Evolutionary conservation across 78 protist species (phyloP).

Genomic region (Pigoraptor vietnamica): DNA sequence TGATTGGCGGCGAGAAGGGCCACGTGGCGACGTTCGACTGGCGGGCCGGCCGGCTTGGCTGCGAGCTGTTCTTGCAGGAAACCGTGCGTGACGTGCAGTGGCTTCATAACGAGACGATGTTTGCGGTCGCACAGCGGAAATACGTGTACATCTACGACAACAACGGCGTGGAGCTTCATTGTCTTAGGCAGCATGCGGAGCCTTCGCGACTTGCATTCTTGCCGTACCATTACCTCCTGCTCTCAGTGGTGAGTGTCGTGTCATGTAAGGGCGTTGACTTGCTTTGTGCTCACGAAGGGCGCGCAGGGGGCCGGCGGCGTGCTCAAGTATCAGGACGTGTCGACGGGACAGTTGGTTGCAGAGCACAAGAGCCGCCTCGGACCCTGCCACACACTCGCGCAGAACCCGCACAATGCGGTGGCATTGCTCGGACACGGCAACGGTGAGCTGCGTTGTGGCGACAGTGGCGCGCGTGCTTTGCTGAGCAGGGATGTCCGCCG

Average conservation of each 20-base stretch:
- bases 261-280: too few species aligned
- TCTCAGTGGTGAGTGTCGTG: conserved; percentile 24
- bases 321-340: conserved; percentile 57
- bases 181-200: conserved; percentile 55
- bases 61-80: conserved; percentile 75
- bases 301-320: conserved; percentile 26
- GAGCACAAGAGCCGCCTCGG: conserved; percentile 43
- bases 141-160: conserved; percentile 82
- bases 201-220: conserved; percentile 65
- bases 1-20: conserved; percentile 87
- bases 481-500: neutral
- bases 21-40: conserved; percentile 85
- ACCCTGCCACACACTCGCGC: conserved; percentile 31
- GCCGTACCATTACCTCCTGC: conserved; percentile 90
- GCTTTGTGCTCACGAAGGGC: too few species aligned
- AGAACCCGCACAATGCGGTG: conserved; percentile 83
- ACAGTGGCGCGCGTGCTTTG: too few species aligned
- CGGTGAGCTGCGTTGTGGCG: too few species aligned
- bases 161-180: conserved; percentile 88
- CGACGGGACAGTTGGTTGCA: conserved; percentile 48
- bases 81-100: conserved; percentile 67
- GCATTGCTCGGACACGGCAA: conserved; percentile 70
- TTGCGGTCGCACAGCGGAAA: conserved; percentile 92
- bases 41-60: conserved; percentile 41
- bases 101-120: conserved; percentile 83